Evolutionary conservation across 371 early-diverging fungal genomes (phyloP).

Genomic region (Haplosporangium sp.): DNA sequence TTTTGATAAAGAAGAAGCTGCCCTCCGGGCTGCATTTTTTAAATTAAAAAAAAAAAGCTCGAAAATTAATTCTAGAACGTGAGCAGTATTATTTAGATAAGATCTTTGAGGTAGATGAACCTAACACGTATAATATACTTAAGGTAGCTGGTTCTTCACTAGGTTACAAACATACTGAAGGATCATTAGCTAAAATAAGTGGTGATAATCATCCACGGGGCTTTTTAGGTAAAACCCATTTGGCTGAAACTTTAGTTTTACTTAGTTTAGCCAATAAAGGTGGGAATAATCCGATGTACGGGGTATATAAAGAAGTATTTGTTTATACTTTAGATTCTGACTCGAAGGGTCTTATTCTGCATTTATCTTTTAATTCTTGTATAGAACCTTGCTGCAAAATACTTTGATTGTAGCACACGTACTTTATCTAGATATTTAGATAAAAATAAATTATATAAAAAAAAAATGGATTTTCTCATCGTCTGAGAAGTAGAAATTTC

Average conservation of each 20-base stretch:
- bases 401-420: too few relatives aligned
- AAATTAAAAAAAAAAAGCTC: background rate
- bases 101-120: background rate
- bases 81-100: constrained; percentile 2
- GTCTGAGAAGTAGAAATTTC: too few relatives aligned
- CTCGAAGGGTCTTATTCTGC: too few relatives aligned
- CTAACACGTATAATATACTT: constrained; percentile 12
- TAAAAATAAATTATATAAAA: background rate
- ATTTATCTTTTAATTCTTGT: too few relatives aligned
- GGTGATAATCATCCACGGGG: background rate
- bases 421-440: too few relatives aligned
- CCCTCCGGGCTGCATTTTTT: too few relatives aligned
- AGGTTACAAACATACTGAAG: background rate
- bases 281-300: background rate
- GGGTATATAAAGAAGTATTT: too few relatives aligned
- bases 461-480: background rate
- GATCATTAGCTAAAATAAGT: background rate
- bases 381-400: too few relatives aligned
- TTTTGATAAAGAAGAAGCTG: too few relatives aligned
- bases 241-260: background rate
- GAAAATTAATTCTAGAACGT: background rate
- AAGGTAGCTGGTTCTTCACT: background rate
- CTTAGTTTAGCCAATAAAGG: background rate
- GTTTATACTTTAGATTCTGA: too few relatives aligned
- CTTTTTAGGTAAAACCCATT: background rate